These are phyloP conservation scores for Psilocybe cyanescens DNA, from an alignment of 768 basidiomycete species.

Conservation along the genomic window DNA sequence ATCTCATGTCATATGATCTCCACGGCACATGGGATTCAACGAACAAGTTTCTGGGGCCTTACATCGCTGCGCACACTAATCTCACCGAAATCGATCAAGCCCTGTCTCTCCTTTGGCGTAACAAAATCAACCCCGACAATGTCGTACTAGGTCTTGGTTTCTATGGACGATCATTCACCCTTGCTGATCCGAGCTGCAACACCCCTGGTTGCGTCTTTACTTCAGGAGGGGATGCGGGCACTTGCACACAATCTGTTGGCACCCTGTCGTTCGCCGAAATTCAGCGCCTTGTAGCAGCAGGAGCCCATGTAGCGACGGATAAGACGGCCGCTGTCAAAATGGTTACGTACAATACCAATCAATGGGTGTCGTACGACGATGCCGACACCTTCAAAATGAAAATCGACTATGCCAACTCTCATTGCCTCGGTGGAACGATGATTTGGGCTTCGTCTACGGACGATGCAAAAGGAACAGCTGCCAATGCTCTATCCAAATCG, in stretches of 20 bases:
- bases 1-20: slow-evolving; percentile 10
- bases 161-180: slow-evolving; percentile 8
- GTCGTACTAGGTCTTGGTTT: background rate
- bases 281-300: background rate
- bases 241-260: background rate
- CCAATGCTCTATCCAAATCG: background rate
- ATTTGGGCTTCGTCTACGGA: background rate
- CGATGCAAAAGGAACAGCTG: background rate
- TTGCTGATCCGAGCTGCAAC: background rate
- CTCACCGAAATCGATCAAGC: background rate
- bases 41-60: background rate
- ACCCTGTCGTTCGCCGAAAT: background rate
- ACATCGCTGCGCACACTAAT: slow-evolving; percentile 1
- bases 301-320: background rate
- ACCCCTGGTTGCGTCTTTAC: background rate
- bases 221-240: background rate
- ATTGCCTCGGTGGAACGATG: background rate
- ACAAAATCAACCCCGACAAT: background rate
- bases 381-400: background rate
- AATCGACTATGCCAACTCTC: background rate
- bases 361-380: background rate
- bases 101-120: background rate
- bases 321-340: background rate
- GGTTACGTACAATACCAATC: background rate
- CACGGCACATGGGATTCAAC: slow-evolving; percentile 10